Conservation (phyloP, 805 yeast species). For the Pichia thaimueangensis region DNA sequence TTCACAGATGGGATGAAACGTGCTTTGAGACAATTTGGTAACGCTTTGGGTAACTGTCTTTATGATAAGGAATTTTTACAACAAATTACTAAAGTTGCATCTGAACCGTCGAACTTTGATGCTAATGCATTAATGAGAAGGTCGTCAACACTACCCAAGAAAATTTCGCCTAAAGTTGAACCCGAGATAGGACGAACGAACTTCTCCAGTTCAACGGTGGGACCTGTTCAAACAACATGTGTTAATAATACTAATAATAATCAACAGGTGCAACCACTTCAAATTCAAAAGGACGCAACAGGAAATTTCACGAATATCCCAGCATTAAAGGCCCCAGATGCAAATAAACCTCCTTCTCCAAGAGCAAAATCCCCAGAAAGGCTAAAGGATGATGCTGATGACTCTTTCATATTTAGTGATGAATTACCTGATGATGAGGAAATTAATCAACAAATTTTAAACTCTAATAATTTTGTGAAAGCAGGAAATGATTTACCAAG, state of each 20-base stretch:
- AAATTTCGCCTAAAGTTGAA: neutral
- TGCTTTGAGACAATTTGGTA: slow-evolving; percentile 73
- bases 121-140: slow-evolving; percentile 29
- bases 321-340: neutral
- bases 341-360: neutral
- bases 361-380: neutral
- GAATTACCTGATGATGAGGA: slow-evolving; percentile 30
- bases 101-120: slow-evolving; percentile 26
- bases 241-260: neutral
- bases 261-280: neutral
- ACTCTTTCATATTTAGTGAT: slow-evolving; percentile 50
- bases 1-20: slow-evolving; percentile 79
- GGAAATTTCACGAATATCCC: no score
- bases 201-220: no score
- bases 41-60: slow-evolving; percentile 76
- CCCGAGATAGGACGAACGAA: no score
- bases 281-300: neutral
- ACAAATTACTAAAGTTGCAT: slow-evolving; percentile 39
- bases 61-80: slow-evolving; percentile 65
- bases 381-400: slow-evolving; percentile 30
- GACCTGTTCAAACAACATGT: no score
- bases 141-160: slow-evolving; percentile 1
- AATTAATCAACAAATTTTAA: slow-evolving; percentile 19
- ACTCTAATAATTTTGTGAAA: slow-evolving; percentile 10
- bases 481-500: slow-evolving; percentile 14